Conservation (phyloP, 1,284 basidiomycete genomes). For the Porphyrellus sp. region DNA sequence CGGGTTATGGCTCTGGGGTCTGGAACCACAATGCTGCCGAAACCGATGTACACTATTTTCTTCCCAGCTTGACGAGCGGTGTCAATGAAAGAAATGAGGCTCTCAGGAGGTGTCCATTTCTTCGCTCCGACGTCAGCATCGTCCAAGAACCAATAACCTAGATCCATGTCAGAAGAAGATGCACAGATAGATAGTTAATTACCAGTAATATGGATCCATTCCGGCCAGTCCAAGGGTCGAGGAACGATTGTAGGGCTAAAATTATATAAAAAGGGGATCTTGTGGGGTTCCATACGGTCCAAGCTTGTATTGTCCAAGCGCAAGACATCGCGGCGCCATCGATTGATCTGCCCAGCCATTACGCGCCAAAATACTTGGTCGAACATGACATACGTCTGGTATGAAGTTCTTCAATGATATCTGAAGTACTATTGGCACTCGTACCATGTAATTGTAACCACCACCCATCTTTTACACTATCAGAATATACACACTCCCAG, state of each 20-base stretch:
- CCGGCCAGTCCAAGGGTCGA: constrained; percentile 93
- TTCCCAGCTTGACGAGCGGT: constrained; percentile 68
- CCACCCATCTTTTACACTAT: constrained; percentile 74
- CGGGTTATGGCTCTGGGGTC: constrained; percentile 91
- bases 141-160: constrained; percentile 94
- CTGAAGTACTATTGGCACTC: constrained; percentile 11
- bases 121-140: constrained; percentile 83
- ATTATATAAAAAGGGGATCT: constrained; percentile 97
- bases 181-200: constrained; percentile 6
- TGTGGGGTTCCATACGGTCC: constrained; percentile 93
- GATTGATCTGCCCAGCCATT: constrained; percentile 90
- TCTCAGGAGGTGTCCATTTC: constrained; percentile 84
- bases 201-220: constrained; percentile 97
- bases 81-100: constrained; percentile 81
- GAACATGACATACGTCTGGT: constrained; percentile 85
- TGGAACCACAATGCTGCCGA: constrained; percentile 97
- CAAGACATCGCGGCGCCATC: constrained; percentile 84
- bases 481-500: constrained; percentile 15
- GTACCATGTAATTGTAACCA: constrained; percentile 95
- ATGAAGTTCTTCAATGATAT: constrained; percentile 5
- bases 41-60: constrained; percentile 97
- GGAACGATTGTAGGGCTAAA: constrained; percentile 90
- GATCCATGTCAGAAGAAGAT: constrained; percentile 10
- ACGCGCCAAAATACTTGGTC: constrained; percentile 98
- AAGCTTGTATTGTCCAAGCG: constrained; percentile 78